These are phyloP conservation scores for Plenodomus tracheiphilus DNA, from an alignment of 2,329 filamentous ascomycete species.

Conservation along the genomic window DNA sequence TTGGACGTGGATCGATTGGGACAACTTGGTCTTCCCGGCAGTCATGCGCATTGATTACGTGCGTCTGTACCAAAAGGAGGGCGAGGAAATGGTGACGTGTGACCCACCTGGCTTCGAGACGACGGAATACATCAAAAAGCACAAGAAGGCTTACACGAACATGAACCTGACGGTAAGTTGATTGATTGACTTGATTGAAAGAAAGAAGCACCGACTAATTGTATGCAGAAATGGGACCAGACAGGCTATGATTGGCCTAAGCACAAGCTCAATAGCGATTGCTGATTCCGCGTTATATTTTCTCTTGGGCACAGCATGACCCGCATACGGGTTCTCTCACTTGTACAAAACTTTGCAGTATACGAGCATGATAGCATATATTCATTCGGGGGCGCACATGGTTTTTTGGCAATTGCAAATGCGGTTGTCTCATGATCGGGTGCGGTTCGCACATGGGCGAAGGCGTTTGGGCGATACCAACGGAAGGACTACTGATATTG, in stretches of 20 bases:
- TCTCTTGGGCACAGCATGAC: not conserved
- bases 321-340: not conserved
- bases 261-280: conserved; percentile 50
- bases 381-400: not conserved
- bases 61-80: conserved; percentile 57
- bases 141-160: conserved; percentile 54
- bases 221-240: conserved; percentile 36
- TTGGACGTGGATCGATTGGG: conserved; percentile 55
- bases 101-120: conserved; percentile 59
- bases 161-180: conserved; percentile 55
- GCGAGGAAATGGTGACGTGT: conserved; percentile 55
- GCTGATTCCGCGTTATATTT: conserved; percentile 13
- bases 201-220: conserved; percentile 3
- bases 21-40: conserved; percentile 53
- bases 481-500: not conserved
- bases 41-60: conserved; percentile 60
- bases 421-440: not conserved
- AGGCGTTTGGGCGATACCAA: not conserved
- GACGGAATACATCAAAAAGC: conserved; percentile 55
- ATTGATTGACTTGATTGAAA: not conserved
- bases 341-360: not conserved
- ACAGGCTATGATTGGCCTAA: conserved; percentile 46
- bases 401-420: not conserved
- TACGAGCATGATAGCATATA: not conserved
- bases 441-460: not conserved